Evolutionary conservation across 768 basidiomycete genomes (phyloP).

Genomic region (button mushroom (Agaricus bisporus)): DNA sequence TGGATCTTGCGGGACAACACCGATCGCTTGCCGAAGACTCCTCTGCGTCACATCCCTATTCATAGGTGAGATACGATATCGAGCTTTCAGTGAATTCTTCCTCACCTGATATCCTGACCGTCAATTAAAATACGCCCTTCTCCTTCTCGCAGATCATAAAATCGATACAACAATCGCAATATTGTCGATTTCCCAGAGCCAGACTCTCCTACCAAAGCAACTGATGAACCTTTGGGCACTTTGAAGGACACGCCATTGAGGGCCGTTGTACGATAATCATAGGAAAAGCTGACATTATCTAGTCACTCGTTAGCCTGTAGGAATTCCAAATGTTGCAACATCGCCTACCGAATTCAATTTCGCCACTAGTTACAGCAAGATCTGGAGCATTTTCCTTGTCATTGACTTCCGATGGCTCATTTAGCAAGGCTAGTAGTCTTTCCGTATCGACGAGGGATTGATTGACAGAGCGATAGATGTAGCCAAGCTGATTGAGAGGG

Average conservation of each 20-base stretch:
- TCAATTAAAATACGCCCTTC: conserved; percentile 79
- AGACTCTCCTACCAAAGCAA: conserved; percentile 84
- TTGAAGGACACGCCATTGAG: conserved; percentile 81
- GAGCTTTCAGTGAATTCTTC: not conserved
- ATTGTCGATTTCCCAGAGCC: conserved; percentile 83
- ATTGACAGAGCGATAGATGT: conserved; percentile 72
- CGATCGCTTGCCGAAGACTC: conserved; percentile 74
- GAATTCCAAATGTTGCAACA: not conserved
- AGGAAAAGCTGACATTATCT: conserved; percentile 87
- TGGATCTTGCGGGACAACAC: conserved; percentile 86
- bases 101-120: conserved; percentile 68
- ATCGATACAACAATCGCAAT: conserved; percentile 82
- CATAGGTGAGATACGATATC: not conserved
- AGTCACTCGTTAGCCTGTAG: not conserved
- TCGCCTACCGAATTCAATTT: conserved; percentile 79
- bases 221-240: conserved; percentile 79
- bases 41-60: conserved; percentile 73
- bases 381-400: conserved; percentile 74
- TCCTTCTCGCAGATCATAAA: conserved; percentile 84
- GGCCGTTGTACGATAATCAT: conserved; percentile 65
- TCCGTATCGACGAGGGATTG: conserved; percentile 80
- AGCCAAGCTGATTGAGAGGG: conserved; percentile 73
- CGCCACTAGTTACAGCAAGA: conserved; percentile 64
- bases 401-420: conserved; percentile 78
- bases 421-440: conserved; percentile 72